Evolutionary conservation across 805 yeast genomes (phyloP), one percentile per base, ranked within the genome.

Genomic region (Candida sithepensis): DNA sequence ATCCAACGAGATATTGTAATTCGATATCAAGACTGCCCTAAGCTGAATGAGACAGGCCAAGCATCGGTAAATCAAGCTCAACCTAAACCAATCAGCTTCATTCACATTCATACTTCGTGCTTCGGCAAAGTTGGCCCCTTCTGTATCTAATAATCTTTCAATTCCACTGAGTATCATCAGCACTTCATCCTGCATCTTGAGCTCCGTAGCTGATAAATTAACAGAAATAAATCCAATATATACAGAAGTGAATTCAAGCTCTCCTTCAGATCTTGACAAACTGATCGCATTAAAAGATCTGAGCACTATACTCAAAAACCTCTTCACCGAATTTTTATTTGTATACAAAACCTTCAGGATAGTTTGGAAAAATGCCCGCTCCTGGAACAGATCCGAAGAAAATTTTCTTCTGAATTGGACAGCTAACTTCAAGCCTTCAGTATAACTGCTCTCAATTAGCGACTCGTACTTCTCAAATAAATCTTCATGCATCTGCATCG

Each of bases 391-490:
- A 4, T 63, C 57, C 2, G 48, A 37, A 0, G 69, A 50, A 1
- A 66, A 40, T 18, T 56, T 55, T 23, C 59, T 53, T 36, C 77
- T 56, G 58, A 79, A 83, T 0, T 63, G 57, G 2, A 76, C 73
- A 0, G 89, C 87, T 21, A 71, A 50, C 45, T 66, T 75, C 6
- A 88, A 58, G 0, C 92, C 94, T 47, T 82, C 86, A 2, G 73
- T 63, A 53, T 87, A 81, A 44, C 81, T 74, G 6, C 82, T 66
- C 42, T 85, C 91, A 20, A 87, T 77, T 58, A 89, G 71, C 2
- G 88, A 77, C 59, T 86, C 92, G 58, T 86, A 81, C 50, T 82
- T 84, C 19, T 77, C 83, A 54, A 76, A 79, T 3, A 88, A 56
- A 8, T 74, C 78, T 19, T 60, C 59, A 54, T 85, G 86, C 46